phyloP scores from a whole-genome alignment of 257 asterid species.

The Cynanchum wilfordii region DNA sequence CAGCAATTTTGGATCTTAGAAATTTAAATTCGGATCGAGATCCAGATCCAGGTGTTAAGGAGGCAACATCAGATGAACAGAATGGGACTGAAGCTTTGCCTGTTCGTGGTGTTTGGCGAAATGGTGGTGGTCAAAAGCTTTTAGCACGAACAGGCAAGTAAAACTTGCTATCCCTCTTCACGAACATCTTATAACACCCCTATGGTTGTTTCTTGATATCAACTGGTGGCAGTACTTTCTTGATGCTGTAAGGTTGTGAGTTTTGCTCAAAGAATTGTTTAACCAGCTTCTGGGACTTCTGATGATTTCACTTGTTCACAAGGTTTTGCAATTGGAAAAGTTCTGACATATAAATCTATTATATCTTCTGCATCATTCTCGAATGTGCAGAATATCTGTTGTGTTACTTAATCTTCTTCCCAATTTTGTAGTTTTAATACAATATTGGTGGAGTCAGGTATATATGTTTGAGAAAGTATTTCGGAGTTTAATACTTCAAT shows the following conservation, averaged over 20 bases:
- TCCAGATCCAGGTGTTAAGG: constrained; percentile 35
- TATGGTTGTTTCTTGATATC: not conserved
- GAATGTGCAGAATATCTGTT: not conserved
- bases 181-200: not conserved
- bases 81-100: constrained; percentile 41
- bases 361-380: not conserved
- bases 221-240: not conserved
- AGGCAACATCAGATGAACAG: constrained; percentile 22
- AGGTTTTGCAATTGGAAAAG: not conserved
- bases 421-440: not conserved
- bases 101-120: constrained; percentile 79
- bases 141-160: constrained; percentile 26
- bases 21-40: constrained; percentile 48
- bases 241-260: not conserved
- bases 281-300: not conserved
- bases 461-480: not conserved
- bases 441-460: not conserved
- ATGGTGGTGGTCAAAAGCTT: constrained; percentile 86
- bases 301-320: not conserved
- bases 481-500: not conserved
- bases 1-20: constrained; percentile 47
- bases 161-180: constrained; percentile 8
- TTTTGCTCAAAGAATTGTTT: not conserved
- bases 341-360: not conserved
- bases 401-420: not conserved